phyloP scores from a whole-genome alignment of 140 eudicot genomes.

The Erigeron philadelphicus region DNA sequence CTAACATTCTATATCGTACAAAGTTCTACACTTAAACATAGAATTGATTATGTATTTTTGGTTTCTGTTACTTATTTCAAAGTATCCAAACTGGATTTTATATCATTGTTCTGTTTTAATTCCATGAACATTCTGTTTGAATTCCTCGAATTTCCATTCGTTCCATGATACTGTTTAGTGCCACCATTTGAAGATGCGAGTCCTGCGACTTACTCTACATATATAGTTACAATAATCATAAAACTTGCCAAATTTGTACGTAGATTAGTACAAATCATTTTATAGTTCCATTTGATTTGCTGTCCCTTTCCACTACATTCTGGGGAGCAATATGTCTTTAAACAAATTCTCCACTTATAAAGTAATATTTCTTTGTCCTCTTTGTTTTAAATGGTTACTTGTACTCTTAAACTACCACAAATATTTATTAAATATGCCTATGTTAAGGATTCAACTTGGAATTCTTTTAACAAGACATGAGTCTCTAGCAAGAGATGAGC shows the following conservation, averaged over 20 bases:
- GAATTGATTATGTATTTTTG: slow-evolving; percentile 4
- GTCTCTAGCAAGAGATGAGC: too few relatives aligned
- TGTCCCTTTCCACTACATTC: slow-evolving; percentile 16
- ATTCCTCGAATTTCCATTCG: background rate
- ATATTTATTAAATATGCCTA: too few relatives aligned
- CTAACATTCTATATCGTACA: background rate
- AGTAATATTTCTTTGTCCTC: slow-evolving; percentile 18
- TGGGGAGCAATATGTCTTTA: slow-evolving; percentile 12
- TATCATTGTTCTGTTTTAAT: background rate
- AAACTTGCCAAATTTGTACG: background rate
- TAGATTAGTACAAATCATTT: background rate
- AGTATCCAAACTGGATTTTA: background rate
- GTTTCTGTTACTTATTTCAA: background rate
- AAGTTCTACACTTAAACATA: background rate
- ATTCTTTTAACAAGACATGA: too few relatives aligned
- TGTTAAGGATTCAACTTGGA: too few relatives aligned
- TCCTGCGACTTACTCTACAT: background rate
- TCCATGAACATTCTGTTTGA: background rate
- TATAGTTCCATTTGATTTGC: background rate
- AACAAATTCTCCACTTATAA: background rate
- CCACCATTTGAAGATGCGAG: background rate
- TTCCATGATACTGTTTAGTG: background rate
- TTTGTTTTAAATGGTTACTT: too few relatives aligned
- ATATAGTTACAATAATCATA: background rate
- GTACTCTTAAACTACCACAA: too few relatives aligned